phyloP scores from a whole-genome alignment of 2,329 filamentous ascomycete species.

The Cytospora mali region DNA sequence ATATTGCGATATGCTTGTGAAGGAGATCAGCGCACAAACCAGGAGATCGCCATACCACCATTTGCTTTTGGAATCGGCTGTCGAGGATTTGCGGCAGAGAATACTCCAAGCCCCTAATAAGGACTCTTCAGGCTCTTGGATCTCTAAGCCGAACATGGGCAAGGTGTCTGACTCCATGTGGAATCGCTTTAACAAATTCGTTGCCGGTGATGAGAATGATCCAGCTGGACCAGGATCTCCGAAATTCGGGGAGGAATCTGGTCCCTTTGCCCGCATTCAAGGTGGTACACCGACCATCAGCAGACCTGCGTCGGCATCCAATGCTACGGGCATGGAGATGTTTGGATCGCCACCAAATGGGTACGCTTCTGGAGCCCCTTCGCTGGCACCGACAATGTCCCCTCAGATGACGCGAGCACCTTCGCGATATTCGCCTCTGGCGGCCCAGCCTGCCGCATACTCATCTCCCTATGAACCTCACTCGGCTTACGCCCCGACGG shows the following conservation, averaged over 20 bases:
- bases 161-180: constrained; percentile 91
- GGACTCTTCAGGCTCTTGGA: constrained; percentile 82
- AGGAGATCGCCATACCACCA: constrained; percentile 88
- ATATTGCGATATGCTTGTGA: constrained; percentile 84
- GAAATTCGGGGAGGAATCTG: constrained; percentile 63
- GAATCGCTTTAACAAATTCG: constrained; percentile 94
- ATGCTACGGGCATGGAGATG: constrained; percentile 68
- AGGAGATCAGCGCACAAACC: constrained; percentile 77
- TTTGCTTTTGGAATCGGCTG: constrained; percentile 67
- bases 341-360: constrained; percentile 59
- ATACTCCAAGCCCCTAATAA: constrained; percentile 79
- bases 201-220: constrained; percentile 85
- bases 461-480: constrained; percentile 35
- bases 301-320: constrained; percentile 68
- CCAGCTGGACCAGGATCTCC: constrained; percentile 59
- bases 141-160: constrained; percentile 92
- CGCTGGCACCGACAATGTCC: constrained; percentile 37
- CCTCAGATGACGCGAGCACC: constrained; percentile 47
- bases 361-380: constrained; percentile 38
- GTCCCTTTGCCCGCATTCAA: constrained; percentile 81
- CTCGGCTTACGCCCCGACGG: constrained; percentile 36
- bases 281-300: constrained; percentile 77
- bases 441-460: constrained; percentile 35
- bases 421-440: constrained; percentile 54
- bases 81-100: constrained; percentile 83